Evolutionary conservation across 2,329 filamentous ascomycete genomes (phyloP).

Genomic region (Ophiostoma triangulosporum): DNA sequence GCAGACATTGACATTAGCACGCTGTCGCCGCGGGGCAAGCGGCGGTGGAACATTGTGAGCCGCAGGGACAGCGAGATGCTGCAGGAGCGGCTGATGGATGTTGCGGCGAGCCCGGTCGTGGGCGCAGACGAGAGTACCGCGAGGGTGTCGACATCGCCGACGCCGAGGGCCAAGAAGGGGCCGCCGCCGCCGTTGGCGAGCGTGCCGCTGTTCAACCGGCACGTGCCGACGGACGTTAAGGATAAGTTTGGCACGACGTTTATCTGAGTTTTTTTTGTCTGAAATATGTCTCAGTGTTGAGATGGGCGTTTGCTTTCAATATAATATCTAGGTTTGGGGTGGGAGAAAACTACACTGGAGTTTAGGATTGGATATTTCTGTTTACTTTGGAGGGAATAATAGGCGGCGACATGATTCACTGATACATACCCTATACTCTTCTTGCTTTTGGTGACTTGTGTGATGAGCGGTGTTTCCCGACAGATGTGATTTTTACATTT

Average conservation of each 20-base stretch:
- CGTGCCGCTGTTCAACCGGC: slow-evolving; percentile 9
- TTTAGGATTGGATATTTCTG: neutral
- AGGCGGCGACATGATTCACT: neutral
- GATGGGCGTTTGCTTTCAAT: neutral
- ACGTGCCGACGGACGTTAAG: slow-evolving; percentile 17
- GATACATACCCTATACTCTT: neutral
- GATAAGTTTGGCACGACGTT: slow-evolving; percentile 23
- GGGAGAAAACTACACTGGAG: neutral
- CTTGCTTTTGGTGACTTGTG: neutral
- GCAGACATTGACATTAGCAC: slow-evolving; percentile 1
- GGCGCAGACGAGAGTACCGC: neutral
- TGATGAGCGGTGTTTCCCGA: neutral
- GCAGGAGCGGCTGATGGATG: neutral
- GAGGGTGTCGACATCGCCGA: neutral
- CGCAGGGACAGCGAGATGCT: slow-evolving; percentile 1
- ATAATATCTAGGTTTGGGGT: neutral
- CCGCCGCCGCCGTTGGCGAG: neutral
- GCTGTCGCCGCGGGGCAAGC: neutral
- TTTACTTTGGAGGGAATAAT: neutral
- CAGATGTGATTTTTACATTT: neutral
- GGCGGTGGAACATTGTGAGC: slow-evolving; percentile 4
- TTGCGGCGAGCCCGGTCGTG: neutral
- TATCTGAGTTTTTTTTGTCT: slow-evolving; percentile 19
- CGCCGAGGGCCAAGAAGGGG: neutral
- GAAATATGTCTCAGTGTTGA: neutral